Conservation (phyloP, 2,329 filamentous ascomycete species). For the Colletotrichum truncatum region DNA sequence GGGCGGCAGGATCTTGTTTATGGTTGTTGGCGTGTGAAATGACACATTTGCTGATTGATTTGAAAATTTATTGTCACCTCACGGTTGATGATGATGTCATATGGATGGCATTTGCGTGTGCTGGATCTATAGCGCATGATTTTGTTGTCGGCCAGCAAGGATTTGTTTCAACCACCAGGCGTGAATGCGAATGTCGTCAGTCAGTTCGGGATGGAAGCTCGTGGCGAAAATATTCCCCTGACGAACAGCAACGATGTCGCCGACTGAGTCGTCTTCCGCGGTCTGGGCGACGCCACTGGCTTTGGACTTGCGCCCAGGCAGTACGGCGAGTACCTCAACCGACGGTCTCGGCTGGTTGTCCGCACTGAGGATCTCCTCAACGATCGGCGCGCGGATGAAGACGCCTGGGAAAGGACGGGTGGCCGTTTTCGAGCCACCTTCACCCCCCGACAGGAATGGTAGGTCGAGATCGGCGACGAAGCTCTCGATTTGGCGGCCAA, state of each 20-base stretch:
- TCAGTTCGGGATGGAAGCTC: constrained; percentile 96
- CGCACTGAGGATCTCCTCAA: constrained; percentile 77
- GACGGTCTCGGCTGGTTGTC: constrained; percentile 37
- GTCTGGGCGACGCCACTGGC: constrained; percentile 46
- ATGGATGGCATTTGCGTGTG: no score
- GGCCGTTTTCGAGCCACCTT: constrained; percentile 30
- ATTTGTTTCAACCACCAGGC: constrained; percentile 88
- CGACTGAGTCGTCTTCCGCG: constrained; percentile 53
- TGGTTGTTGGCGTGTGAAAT: not conserved
- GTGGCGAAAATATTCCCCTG: constrained; percentile 95
- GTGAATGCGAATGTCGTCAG: constrained; percentile 87
- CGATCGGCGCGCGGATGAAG: constrained; percentile 94
- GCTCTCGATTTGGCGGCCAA: constrained; percentile 91
- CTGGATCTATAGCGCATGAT: no score
- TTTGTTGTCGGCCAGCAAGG: no score
- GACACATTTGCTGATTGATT: not conserved
- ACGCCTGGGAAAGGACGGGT: constrained; percentile 76
- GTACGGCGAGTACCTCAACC: constrained; percentile 62
- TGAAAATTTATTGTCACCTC: no score
- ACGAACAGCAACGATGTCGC: constrained; percentile 86
- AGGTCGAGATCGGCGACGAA: constrained; percentile 82
- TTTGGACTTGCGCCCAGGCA: constrained; percentile 53
- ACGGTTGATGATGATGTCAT: no score
- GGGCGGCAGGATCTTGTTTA: not conserved
- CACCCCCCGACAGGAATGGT: constrained; percentile 67